Evolutionary conservation across 129 eudicot species (phyloP).

Genomic region (Silybum marianum): DNA sequence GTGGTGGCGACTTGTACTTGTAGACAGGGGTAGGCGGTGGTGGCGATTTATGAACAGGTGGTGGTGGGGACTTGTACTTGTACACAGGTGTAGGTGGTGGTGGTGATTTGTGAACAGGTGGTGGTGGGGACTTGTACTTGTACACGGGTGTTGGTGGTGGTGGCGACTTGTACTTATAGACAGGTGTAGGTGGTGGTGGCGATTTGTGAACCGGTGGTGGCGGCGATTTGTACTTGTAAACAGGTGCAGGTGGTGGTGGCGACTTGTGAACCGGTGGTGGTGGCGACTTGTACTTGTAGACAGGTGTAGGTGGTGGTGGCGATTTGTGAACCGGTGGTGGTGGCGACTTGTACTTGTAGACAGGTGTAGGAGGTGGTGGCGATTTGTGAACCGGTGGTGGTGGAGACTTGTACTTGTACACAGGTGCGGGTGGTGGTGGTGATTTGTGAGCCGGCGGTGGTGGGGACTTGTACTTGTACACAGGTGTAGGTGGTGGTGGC

Average conservation of each 20-base stretch:
- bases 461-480: too few relatives aligned
- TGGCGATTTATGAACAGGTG: slow-evolving; percentile 9
- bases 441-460: slow-evolving; percentile 5
- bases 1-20: slow-evolving; percentile 33
- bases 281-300: too few relatives aligned
- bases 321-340: slow-evolving; percentile 1
- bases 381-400: slow-evolving; percentile 17
- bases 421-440: slow-evolving; percentile 13
- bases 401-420: slow-evolving; percentile 12
- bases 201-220: slow-evolving; percentile 31
- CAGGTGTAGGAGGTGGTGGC: not conserved
- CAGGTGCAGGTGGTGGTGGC: slow-evolving; percentile 28
- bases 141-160: not conserved
- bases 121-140: slow-evolving; percentile 16
- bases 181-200: slow-evolving; percentile 33
- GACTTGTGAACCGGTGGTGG: too few relatives aligned
- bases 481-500: slow-evolving; percentile 1
- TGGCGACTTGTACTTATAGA: slow-evolving; percentile 11
- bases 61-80: slow-evolving; percentile 35
- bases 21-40: not conserved
- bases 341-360: too few relatives aligned
- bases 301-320: not conserved
- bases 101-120: not conserved
- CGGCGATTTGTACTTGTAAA: slow-evolving; percentile 7
- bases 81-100: not conserved